Conservation (phyloP, 2,329 filamentous ascomycete genomes). For the Aureobasidium uvarum region DNA sequence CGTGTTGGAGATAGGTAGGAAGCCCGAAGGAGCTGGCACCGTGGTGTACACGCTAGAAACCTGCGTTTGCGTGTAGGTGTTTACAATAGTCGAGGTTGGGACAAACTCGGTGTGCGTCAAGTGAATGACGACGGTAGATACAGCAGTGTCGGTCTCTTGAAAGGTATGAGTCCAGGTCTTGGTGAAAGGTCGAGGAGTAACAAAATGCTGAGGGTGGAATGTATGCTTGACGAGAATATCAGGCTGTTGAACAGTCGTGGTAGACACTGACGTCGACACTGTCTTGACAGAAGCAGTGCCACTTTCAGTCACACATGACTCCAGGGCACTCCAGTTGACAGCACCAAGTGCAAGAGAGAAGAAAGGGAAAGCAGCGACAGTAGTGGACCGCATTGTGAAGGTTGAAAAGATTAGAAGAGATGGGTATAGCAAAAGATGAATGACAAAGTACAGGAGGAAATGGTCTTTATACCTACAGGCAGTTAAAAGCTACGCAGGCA, state of each 20-base stretch:
- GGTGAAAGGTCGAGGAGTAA: slow-evolving; percentile 13
- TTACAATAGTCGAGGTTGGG: slow-evolving; percentile 15
- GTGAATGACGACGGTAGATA: slow-evolving; percentile 8
- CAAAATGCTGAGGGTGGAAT: slow-evolving; percentile 10
- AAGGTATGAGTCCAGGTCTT: slow-evolving; percentile 18
- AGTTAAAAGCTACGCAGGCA: neutral
- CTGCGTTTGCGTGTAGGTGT: slow-evolving; percentile 8
- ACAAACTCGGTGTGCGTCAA: slow-evolving; percentile 9
- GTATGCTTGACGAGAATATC: slow-evolving; percentile 18
- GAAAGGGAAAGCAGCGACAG: slow-evolving; percentile 6
- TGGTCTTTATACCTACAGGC: neutral
- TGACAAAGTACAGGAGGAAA: neutral
- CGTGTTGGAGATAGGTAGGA: neutral
- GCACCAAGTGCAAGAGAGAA: slow-evolving; percentile 22
- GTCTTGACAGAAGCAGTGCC: slow-evolving; percentile 7
- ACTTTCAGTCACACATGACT: slow-evolving; percentile 20
- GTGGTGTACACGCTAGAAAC: slow-evolving; percentile 20
- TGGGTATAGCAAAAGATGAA: neutral
- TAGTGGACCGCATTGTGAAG: slow-evolving; percentile 14
- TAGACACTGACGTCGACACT: slow-evolving; percentile 15
- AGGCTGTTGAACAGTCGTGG: slow-evolving; percentile 15
- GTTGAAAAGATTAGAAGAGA: neutral
- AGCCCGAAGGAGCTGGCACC: slow-evolving; percentile 4
- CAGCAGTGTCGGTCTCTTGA: slow-evolving; percentile 15
- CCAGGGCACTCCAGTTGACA: slow-evolving; percentile 21